phyloP scores from a whole-genome alignment of 1,139 yeast genomes.

The Zygoascus meyerae region DNA sequence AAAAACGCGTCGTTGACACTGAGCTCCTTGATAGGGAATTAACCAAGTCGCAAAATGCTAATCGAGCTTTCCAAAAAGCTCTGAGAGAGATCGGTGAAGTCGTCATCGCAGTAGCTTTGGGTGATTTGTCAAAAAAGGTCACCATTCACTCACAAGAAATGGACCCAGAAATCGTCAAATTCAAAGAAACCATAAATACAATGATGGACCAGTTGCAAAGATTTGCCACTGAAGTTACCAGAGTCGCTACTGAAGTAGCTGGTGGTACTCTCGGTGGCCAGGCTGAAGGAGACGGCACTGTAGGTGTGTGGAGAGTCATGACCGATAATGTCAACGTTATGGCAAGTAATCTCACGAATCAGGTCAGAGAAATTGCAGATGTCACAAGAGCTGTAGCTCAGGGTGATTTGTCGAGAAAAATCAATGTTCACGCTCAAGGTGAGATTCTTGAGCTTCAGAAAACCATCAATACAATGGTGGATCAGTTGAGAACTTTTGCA shows the following conservation, averaged over 20 bases:
- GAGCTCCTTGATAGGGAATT: constrained; percentile 38
- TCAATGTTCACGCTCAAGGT: constrained; percentile 80
- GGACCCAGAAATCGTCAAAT: constrained; percentile 66
- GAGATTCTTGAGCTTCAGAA: constrained; percentile 72
- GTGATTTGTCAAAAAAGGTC: constrained; percentile 74
- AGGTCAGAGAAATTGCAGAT: constrained; percentile 80
- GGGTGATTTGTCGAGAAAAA: constrained; percentile 71
- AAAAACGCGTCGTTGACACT: constrained; percentile 30
- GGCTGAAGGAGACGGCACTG: constrained; percentile 76
- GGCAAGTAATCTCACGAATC: constrained; percentile 82
- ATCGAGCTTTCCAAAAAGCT: constrained; percentile 71
- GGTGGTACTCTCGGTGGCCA: constrained; percentile 87
- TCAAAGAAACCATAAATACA: constrained; percentile 74
- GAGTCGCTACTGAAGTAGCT: constrained; percentile 84
- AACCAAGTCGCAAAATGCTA: constrained; percentile 55
- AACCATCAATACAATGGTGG: constrained; percentile 83
- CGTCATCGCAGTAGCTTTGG: constrained; percentile 78
- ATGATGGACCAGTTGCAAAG: constrained; percentile 86
- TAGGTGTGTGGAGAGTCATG: constrained; percentile 79
- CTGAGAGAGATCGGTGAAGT: constrained; percentile 75
- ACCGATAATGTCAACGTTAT: constrained; percentile 82
- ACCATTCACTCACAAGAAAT: constrained; percentile 65
- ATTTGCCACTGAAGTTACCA: constrained; percentile 76
- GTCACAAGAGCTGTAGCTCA: constrained; percentile 80
- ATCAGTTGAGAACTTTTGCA: constrained; percentile 79